phyloP scores from a whole-genome alignment of 352 stramenopile species.

The Pythium rishiriense region DNA sequence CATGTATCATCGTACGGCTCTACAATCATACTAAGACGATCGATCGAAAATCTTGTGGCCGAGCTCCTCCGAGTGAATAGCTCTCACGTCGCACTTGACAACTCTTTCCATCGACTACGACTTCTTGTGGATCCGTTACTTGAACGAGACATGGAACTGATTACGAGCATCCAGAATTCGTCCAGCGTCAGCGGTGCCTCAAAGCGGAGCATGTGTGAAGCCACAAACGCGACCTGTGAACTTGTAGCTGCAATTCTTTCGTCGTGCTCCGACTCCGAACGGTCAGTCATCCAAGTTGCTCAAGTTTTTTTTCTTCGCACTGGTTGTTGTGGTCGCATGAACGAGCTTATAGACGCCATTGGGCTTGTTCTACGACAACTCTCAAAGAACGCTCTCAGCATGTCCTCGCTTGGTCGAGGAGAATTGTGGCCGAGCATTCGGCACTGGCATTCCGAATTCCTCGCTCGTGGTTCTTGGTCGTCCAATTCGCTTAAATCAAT shows the following conservation, averaged over 20 bases:
- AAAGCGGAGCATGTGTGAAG: constrained; percentile 8
- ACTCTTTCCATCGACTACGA: constrained; percentile 20
- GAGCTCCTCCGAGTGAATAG: constrained; percentile 17
- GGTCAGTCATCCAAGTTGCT: constrained; percentile 11
- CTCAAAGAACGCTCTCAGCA: neutral
- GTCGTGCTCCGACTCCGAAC: neutral
- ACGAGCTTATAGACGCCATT: neutral
- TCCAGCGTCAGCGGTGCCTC: constrained; percentile 8
- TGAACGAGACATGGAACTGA: constrained; percentile 23
- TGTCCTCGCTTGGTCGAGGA: constrained; percentile 11
- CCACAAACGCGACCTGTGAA: constrained; percentile 15
- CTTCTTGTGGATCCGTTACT: constrained; percentile 20
- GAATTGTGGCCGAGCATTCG: constrained; percentile 22
- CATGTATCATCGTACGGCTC: constrained; percentile 14
- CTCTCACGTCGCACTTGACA: constrained; percentile 15
- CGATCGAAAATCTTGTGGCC: constrained; percentile 20
- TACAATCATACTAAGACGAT: constrained; percentile 17
- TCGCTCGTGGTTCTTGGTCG: neutral
- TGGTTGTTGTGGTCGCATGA: constrained; percentile 7
- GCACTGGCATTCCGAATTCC: constrained; percentile 17
- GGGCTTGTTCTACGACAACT: constrained; percentile 2
- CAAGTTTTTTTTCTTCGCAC: constrained; percentile 18
- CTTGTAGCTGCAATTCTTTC: constrained; percentile 10
- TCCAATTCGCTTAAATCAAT: neutral
- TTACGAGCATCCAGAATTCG: constrained; percentile 5